phyloP scores from a whole-genome alignment of 176 grass and related monocot genomes.

The Cocos nucifera region DNA sequence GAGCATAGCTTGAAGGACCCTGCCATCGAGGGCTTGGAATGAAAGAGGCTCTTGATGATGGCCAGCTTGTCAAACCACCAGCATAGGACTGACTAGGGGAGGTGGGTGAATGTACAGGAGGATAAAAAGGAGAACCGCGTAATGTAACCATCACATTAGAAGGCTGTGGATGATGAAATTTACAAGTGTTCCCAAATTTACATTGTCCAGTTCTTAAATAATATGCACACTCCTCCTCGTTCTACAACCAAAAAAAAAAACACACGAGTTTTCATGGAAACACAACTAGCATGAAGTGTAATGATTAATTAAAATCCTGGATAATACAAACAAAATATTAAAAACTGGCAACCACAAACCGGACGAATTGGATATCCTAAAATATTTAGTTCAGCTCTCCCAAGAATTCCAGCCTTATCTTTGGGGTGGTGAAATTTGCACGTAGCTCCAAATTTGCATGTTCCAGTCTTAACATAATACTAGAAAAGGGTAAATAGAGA shows the following conservation, averaged over 20 bases:
- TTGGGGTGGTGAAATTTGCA: constrained; percentile 99
- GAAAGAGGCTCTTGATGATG: constrained; percentile 86
- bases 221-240: constrained; percentile 91
- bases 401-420: constrained; percentile 91
- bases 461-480: constrained; percentile 95
- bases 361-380: constrained; percentile 83
- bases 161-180: constrained; percentile 93
- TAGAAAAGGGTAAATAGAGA: constrained; percentile 18
- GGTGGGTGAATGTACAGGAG: constrained; percentile 62
- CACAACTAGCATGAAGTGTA: too few relatives aligned
- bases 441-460: constrained; percentile 98
- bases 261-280: too few relatives aligned
- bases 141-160: constrained; percentile 48
- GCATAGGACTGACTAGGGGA: constrained; percentile 54
- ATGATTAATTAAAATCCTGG: too few relatives aligned
- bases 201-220: constrained; percentile 93
- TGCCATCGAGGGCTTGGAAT: constrained; percentile 89
- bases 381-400: constrained; percentile 66
- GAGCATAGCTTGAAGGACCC: constrained; percentile 83
- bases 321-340: constrained; percentile 4
- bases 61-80: constrained; percentile 57
- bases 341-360: constrained; percentile 48
- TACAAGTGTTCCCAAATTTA: constrained; percentile 99
- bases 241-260: constrained; percentile 44
- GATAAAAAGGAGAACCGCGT: constrained; percentile 73